These are phyloP conservation scores for Nyctanthes arbortristis DNA, from an alignment of 257 asterid genomes.

Conservation along the genomic window DNA sequence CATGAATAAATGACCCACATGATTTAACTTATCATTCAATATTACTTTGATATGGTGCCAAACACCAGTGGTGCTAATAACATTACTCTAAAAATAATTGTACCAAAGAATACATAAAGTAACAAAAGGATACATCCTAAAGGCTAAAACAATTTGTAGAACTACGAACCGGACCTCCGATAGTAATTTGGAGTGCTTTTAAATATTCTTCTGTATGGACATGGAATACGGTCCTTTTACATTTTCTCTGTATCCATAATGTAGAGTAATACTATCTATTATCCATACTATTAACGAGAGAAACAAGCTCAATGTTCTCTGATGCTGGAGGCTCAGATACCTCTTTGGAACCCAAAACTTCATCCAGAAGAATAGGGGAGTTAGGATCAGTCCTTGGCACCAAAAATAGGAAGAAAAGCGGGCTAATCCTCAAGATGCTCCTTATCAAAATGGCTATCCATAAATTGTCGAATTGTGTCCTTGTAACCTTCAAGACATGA, in stretches of 20 bases:
- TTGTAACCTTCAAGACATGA: slow-evolving; percentile 63
- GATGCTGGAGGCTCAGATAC: slow-evolving; percentile 32
- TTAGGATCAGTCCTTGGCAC: slow-evolving; percentile 67
- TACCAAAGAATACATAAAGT: slow-evolving; percentile 22
- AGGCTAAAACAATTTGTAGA: slow-evolving; percentile 1
- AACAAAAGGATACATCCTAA: slow-evolving; percentile 5
- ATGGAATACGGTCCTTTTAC: neutral
- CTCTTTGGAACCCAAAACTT: slow-evolving; percentile 35
- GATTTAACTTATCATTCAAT: too few relatives aligned
- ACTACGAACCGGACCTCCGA: too few relatives aligned
- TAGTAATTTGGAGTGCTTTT: too few relatives aligned
- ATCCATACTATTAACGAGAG: slow-evolving; percentile 55
- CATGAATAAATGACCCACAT: too few relatives aligned
- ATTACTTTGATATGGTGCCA: too few relatives aligned
- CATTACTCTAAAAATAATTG: too few relatives aligned
- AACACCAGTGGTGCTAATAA: too few relatives aligned
- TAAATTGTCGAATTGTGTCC: slow-evolving; percentile 57
- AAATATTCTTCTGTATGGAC: neutral
- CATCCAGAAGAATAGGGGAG: slow-evolving; percentile 53
- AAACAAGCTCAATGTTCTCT: slow-evolving; percentile 70
- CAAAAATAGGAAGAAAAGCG: slow-evolving; percentile 61
- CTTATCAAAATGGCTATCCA: slow-evolving; percentile 83
- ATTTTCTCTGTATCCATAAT: neutral
- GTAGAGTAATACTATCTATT: slow-evolving; percentile 31
- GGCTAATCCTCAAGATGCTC: slow-evolving; percentile 58